Percentiles rank a stretch among this genome's conserved stretches.
phyloP scores from a whole-genome alignment of 2,329 filamentous ascomycete species.

The Lojkania enalia region DNA sequence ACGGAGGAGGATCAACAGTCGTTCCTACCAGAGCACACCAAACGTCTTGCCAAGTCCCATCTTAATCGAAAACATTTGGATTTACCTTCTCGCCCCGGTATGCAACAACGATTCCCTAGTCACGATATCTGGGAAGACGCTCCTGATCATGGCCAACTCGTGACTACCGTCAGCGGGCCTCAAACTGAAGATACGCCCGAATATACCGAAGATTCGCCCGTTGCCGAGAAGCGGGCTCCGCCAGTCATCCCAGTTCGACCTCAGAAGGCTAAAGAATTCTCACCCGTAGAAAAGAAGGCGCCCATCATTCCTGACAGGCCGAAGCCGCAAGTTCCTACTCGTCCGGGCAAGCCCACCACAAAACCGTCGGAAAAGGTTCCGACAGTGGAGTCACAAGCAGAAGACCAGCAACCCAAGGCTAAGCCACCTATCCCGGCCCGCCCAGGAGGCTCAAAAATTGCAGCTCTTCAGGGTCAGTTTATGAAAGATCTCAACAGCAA shows the following conservation, averaged over 20 bases:
- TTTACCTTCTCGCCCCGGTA: conserved; percentile 52
- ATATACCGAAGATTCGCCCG: conserved; percentile 39
- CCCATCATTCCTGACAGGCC: conserved; percentile 61
- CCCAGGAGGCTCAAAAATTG: conserved; percentile 82
- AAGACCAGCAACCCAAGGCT: conserved; percentile 59
- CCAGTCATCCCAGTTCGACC: conserved; percentile 41
- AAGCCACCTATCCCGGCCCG: conserved; percentile 83
- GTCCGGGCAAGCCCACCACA: conserved; percentile 58
- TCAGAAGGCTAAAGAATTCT: conserved; percentile 41
- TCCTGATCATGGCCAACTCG: conserved; percentile 78
- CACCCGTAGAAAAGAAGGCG: conserved; percentile 55
- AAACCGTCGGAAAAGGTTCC: conserved; percentile 47
- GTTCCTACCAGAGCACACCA: conserved; percentile 51
- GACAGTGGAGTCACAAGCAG: conserved; percentile 25
- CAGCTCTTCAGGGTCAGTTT: conserved; percentile 86
- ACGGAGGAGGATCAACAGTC: conserved; percentile 46
- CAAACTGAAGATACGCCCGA: conserved; percentile 54
- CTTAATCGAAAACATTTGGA: conserved; percentile 56
- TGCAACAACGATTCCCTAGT: conserved; percentile 80
- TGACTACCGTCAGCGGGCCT: conserved; percentile 68
- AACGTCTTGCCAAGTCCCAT: conserved; percentile 64
- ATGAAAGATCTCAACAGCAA: conserved; percentile 91
- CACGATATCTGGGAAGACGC: conserved; percentile 94
- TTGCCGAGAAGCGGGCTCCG: conserved; percentile 27
- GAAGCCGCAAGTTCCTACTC: conserved; percentile 65